Percentiles rank a stretch among this genome's conserved stretches.
phyloP scores from a whole-genome alignment of 768 basidiomycete genomes.

The Tylopilus subfusipes region DNA sequence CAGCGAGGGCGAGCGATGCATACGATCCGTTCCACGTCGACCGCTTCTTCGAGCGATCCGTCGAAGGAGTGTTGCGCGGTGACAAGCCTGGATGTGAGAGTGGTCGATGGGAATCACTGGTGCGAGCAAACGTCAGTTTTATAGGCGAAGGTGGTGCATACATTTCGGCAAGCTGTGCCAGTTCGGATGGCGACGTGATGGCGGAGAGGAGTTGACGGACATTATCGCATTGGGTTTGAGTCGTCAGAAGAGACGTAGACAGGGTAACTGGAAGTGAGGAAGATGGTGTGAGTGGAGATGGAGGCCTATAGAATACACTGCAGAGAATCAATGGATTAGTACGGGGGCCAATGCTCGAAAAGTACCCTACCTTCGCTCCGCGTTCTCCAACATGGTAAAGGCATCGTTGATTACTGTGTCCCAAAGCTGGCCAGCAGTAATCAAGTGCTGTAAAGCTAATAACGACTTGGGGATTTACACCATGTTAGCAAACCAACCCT shows the following conservation, averaged over 20 bases:
- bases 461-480: conserved; percentile 47
- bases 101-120: conserved; percentile 36
- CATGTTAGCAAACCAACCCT: not conserved
- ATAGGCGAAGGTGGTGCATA: conserved; percentile 76
- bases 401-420: conserved; percentile 71
- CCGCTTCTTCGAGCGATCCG: conserved; percentile 45
- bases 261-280: conserved; percentile 60
- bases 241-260: conserved; percentile 69
- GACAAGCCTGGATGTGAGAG: conserved; percentile 41
- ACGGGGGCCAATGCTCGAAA: not conserved
- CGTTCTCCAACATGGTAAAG: conserved; percentile 59
- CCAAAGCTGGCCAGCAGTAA: conserved; percentile 67
- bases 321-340: conserved; percentile 6
- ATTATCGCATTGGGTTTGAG: conserved; percentile 77
- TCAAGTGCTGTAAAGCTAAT: conserved; percentile 61
- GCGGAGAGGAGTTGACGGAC: conserved; percentile 76
- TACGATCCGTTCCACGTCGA: conserved; percentile 77
- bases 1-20: conserved; percentile 44
- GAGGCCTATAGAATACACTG: conserved; percentile 39
- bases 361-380: conserved; percentile 59
- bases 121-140: conserved; percentile 23
- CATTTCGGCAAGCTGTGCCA: conserved; percentile 83
- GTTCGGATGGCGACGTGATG: conserved; percentile 64
- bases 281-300: conserved; percentile 33
- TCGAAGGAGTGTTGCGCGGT: conserved; percentile 13